A percentile compares a stretch with the other conserved stretches of the same genome.
These are phyloP conservation scores for Alternaria triticina DNA, from an alignment of 2,329 filamentous ascomycete species.

Conservation along the genomic window DNA sequence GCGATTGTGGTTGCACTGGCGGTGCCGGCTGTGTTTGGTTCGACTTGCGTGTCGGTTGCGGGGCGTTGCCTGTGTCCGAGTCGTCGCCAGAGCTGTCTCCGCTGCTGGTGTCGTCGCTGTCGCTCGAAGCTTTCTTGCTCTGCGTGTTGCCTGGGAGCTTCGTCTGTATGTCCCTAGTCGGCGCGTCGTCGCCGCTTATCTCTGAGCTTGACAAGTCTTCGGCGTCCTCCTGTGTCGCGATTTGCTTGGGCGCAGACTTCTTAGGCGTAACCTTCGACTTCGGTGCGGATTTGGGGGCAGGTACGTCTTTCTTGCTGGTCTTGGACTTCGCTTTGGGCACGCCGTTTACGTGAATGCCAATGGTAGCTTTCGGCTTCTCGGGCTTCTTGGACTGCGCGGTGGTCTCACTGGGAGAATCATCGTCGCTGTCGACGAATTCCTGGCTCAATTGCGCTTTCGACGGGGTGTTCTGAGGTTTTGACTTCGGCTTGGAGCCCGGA, in stretches of 20 bases:
- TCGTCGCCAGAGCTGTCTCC: conserved; percentile 47
- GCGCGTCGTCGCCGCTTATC: conserved; percentile 28
- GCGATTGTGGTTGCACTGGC: conserved; percentile 24
- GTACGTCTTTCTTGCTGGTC: conserved; percentile 11
- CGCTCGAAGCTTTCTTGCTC: conserved; percentile 17
- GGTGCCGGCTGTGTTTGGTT: conserved; percentile 7
- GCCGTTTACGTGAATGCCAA: conserved; percentile 41
- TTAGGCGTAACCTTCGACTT: conserved; percentile 22
- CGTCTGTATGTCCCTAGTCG: conserved; percentile 21
- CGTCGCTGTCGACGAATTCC: conserved; percentile 44
- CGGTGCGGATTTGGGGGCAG: conserved; percentile 15
- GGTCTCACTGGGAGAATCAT: conserved; percentile 37
- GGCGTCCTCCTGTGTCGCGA: conserved; percentile 26
- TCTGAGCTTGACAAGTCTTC: conserved; percentile 36
- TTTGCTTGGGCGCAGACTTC: conserved; percentile 30
- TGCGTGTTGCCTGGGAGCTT: conserved; percentile 21
- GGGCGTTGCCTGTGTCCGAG: conserved; percentile 40
- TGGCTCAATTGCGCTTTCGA: conserved; percentile 41
- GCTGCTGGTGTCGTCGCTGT: conserved; percentile 25
- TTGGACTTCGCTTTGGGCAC: conserved; percentile 25
- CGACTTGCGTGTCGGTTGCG: conserved; percentile 26
- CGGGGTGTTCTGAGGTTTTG: conserved; percentile 23
- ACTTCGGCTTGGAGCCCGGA: conserved; percentile 37
- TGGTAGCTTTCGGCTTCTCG: conserved; percentile 34
- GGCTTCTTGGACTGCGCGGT: conserved; percentile 19